These are phyloP conservation scores for Erodium moschatum DNA, from an alignment of 441 rosid genomes.

Conservation along the genomic window DNA sequence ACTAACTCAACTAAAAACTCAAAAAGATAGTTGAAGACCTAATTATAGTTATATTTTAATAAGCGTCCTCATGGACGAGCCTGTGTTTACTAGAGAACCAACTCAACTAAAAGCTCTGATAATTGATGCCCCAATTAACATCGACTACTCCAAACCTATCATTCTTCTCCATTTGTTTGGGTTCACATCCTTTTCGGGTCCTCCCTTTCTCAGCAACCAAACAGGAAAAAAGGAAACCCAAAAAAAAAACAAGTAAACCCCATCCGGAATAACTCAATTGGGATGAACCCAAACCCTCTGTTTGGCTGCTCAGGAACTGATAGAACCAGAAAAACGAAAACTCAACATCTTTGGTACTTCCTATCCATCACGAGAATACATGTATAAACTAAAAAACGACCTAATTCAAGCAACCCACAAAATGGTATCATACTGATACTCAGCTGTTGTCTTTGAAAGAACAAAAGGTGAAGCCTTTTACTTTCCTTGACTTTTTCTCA, in stretches of 20 bases:
- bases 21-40: too few relatives aligned
- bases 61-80: too few relatives aligned
- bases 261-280: not conserved
- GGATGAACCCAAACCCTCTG: not conserved
- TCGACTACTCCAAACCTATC: too few relatives aligned
- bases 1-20: too few relatives aligned
- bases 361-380: not conserved
- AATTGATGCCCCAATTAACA: too few relatives aligned
- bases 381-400: not conserved
- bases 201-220: slow-evolving; percentile 4
- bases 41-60: too few relatives aligned
- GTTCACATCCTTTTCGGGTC: not conserved
- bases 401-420: not conserved
- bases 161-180: too few relatives aligned
- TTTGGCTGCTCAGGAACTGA: not conserved
- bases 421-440: not conserved
- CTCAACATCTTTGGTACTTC: not conserved
- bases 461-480: not conserved
- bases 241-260: not conserved
- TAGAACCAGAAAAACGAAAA: not conserved
- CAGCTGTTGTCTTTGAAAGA: not conserved
- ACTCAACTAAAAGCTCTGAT: too few relatives aligned
- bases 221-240: not conserved
- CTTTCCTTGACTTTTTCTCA: not conserved
- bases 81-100: too few relatives aligned